Base-by-base conservation (phyloP, 23 red algal genomes). In the Chondrus crispus region DNA sequence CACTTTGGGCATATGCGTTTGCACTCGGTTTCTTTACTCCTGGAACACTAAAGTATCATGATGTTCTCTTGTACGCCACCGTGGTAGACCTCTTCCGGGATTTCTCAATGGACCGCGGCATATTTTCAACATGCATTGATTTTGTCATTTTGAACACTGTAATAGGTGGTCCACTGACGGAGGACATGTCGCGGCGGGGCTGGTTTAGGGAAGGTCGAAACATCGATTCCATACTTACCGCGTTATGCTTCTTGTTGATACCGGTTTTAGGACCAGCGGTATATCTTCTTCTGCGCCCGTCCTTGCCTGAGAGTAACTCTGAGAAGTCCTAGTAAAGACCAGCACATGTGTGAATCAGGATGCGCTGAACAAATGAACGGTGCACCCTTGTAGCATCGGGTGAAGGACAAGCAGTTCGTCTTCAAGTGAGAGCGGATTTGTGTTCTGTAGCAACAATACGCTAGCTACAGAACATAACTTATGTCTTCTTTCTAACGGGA, bases 101-200 rank as follows among this genome's bases (percentile, higher is more conserved):
- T 32, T 26, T 92, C 45, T 26, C 4, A 30, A 72, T 68, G 2
- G 89, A 92, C 46, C 89, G 89, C 3, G 75, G 32, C 32, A 68
- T 74, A 38, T 58, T 37, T 49, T 68, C 74, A 16, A 62, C 89
- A 63, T 52, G 40, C 18, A 38, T 92, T 70, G 89, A 92, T 75
- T 45, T 60, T 13, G 6, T 84, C 4, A 6, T 82, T 7, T 74
- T 92, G 20, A 54, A 37, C 29, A 35, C 76, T 36, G 16, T 84
- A 22, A 84, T 58, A 32, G 72, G 75, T 51, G 89, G 89, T n/a
- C 89, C 89, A 32, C 62, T 92, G 28, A 92, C 74, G 20, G 89
- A 92, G 30, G 89, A 92, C 46, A 92, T 92, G 89, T 53, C 46
- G 20, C 89, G 89, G 41, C 75, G 89, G 42, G 89, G 89, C 58